phyloP scores from a whole-genome alignment of 371 early-diverging fungal species.

The Smittium culicis region DNA sequence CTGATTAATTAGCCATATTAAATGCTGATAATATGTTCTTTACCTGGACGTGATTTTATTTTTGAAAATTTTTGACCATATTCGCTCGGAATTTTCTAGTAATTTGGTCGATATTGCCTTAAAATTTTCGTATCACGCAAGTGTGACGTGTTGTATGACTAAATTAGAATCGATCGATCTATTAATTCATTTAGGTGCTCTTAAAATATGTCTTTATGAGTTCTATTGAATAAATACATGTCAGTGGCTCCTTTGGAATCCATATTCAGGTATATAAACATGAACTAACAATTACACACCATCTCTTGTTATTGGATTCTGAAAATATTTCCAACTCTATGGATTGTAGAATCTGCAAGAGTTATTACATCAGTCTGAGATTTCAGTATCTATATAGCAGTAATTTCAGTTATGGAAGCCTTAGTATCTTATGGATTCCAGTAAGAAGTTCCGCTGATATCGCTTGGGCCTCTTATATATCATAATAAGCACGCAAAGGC shows the following conservation, averaged over 20 bases:
- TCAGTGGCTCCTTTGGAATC: not conserved
- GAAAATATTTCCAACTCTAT: not conserved
- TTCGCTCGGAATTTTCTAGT: not conserved
- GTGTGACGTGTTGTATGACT: not conserved
- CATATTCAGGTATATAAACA: not conserved
- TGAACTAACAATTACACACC: not conserved
- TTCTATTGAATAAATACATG: not conserved
- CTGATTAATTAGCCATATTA: not conserved
- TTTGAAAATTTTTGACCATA: not conserved
- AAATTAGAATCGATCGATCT: not conserved
- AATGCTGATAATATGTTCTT: not conserved
- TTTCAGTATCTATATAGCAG: not conserved
- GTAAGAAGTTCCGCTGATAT: not conserved
- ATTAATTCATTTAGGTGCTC: not conserved
- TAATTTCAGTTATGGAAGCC: not conserved
- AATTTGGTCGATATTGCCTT: not conserved
- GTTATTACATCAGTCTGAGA: not conserved
- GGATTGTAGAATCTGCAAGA: not conserved
- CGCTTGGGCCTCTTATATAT: slow-evolving; percentile 8
- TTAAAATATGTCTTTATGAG: not conserved
- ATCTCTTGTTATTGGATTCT: not conserved
- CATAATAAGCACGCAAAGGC: slow-evolving; percentile 8
- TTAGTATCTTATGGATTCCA: not conserved
- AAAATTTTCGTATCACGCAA: not conserved
- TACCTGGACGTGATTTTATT: not conserved